A percentile compares a stretch with the other conserved stretches of the same genome.
Conservation (phyloP, 768 basidiomycete species). For the Nidularia sp. region DNA sequence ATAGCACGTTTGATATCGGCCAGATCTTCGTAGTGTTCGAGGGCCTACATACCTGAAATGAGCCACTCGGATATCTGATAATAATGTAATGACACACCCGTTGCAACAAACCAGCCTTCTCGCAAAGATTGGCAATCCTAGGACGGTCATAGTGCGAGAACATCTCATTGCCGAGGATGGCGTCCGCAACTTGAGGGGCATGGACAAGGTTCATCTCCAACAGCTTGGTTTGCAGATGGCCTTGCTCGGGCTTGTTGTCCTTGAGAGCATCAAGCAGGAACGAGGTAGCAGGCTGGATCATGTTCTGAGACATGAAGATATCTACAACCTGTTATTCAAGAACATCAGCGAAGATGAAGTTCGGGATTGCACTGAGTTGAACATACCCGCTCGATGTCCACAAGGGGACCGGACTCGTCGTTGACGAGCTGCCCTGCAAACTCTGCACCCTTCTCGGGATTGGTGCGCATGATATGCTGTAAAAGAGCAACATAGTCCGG, state of each 20-base stretch:
- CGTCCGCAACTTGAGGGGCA: conserved; percentile 98
- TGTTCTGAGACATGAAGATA: conserved; percentile 99
- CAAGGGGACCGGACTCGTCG: conserved; percentile 87
- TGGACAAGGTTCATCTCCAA: conserved; percentile 97
- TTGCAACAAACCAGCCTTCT: conserved; percentile 95
- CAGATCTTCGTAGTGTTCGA: conserved; percentile 97
- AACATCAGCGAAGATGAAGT: not conserved
- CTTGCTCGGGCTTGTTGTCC: conserved; percentile 98
- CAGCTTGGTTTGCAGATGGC: conserved; percentile 90
- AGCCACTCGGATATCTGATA: not conserved
- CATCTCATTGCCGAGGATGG: conserved; percentile 98
- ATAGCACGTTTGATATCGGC: conserved; percentile 99
- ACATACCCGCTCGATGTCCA: conserved; percentile 86
- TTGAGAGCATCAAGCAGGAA: conserved; percentile 97
- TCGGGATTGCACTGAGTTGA: no score
- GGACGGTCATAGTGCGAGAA: conserved; percentile 96
- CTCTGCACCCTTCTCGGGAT: conserved; percentile 96
- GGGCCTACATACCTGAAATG: conserved; percentile 48
- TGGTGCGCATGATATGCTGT: conserved; percentile 94
- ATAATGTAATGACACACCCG: conserved; percentile 47
- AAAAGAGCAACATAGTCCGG: conserved; percentile 91
- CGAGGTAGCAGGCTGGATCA: conserved; percentile 98
- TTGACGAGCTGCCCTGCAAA: conserved; percentile 94
- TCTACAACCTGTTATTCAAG: conserved; percentile 69
- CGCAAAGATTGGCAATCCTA: conserved; percentile 95